Conservation (phyloP, 352 stramenopile species). For the Phytophthora pluvialis region DNA sequence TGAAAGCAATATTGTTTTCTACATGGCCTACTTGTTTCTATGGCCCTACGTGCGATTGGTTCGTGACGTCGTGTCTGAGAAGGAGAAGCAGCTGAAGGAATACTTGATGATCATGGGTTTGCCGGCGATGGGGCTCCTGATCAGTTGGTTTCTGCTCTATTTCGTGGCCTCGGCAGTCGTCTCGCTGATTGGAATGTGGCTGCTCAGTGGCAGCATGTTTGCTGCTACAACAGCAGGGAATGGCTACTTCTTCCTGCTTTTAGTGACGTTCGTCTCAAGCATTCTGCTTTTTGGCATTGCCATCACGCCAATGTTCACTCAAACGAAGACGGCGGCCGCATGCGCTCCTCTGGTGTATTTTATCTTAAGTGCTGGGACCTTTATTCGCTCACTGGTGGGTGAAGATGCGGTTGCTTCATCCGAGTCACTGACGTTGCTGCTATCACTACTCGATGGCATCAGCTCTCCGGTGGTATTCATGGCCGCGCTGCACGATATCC, state of each 20-base stretch:
- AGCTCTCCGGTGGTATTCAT: conserved; percentile 83
- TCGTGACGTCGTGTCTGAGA: conserved; percentile 89
- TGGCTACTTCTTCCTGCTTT: conserved; percentile 63
- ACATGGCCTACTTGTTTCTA: conserved; percentile 80
- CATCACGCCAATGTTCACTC: conserved; percentile 78
- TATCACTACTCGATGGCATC: conserved; percentile 52
- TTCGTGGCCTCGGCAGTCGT: conserved; percentile 65
- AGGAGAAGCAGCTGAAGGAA: conserved; percentile 91
- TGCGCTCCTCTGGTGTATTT: conserved; percentile 75
- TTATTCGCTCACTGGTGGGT: conserved; percentile 59
- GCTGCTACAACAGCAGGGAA: conserved; percentile 42
- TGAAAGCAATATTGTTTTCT: conserved; percentile 76
- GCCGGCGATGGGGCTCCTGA: conserved; percentile 65
- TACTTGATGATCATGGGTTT: conserved; percentile 92
- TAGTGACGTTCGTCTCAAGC: conserved; percentile 64
- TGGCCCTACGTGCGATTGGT: conserved; percentile 89
- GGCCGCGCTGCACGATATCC: conserved; percentile 54
- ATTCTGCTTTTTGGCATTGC: conserved; percentile 74
- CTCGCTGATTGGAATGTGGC: conserved; percentile 51
- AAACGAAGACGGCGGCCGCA: conserved; percentile 71
- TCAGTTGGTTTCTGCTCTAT: conserved; percentile 86
- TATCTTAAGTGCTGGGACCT: conserved; percentile 54
- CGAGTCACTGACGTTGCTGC: conserved; percentile 32
- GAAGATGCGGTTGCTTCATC: conserved; percentile 57
- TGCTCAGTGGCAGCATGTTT: conserved; percentile 77